Base-by-base conservation (phyloP, 768 basidiomycete species). In the Chiua virens region DNA sequence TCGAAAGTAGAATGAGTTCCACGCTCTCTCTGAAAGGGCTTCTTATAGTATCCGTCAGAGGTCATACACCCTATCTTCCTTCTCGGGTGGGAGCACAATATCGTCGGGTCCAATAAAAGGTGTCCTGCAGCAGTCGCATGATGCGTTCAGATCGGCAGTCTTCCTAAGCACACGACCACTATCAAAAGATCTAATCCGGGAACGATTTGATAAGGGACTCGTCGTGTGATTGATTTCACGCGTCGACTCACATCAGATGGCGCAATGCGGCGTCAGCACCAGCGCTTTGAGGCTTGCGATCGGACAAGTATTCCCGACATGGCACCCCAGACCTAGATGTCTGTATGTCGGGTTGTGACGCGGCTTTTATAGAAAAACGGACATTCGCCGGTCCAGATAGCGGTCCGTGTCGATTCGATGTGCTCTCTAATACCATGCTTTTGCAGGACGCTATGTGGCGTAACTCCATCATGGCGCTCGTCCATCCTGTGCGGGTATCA, bases 361-460 rank as follows among this genome's bases (percentile, higher is more conserved):
- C 11, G 27, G 8, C 23, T 38, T 13, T 42, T 11, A 14, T 32
- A 51, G 42, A 14, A 52, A n/a, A 55, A 40, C 50, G 37, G 13
- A 48, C 58, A 9, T 68, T 71, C 42, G 60, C 47, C 9, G 68
- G 56, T 0, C 57, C 54, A 2, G 63, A 67, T 42, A 60, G 62
- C 17, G 55, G 37, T 21, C 47, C 64, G 46, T 70, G 66, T 30
- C 54, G 56, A 17, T 68, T 66, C 65, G 45, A 50, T 4, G 42
- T 66, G 21, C 40, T 25, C 10, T 28, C 14, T 17, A 20, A 40
- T 27, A 30, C 28, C 9, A 10, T 3, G 15, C 38, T 22, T 10
- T 44, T n/a, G 46, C 43, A 22, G 32, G 34, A 18, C 23, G 3
- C 8, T 4, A 9, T 2, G 40, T 34, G 36, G 30, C 17, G 20